phyloP scores from a whole-genome alignment of 352 stramenopile species.

The Phytophthora capsici region DNA sequence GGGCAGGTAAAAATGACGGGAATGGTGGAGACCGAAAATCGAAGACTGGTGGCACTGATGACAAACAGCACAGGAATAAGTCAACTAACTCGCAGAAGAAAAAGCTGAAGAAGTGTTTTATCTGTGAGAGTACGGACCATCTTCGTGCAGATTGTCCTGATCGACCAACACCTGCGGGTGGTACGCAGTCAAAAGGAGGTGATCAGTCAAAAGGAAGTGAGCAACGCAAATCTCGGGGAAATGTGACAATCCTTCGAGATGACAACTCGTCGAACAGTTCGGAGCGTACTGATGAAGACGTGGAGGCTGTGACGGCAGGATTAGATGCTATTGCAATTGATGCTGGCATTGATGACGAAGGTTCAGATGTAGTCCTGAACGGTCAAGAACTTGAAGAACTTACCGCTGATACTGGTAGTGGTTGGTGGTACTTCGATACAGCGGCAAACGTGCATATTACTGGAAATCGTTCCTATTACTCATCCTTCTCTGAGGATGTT shows the following conservation, averaged over 20 bases:
- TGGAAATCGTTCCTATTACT: neutral
- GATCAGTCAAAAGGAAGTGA: constrained; percentile 12
- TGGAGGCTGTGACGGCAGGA: no score
- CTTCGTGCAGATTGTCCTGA: constrained; percentile 6
- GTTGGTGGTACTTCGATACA: neutral
- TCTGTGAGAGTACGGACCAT: constrained; percentile 5
- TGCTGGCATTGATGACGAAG: neutral
- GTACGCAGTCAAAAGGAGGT: neutral
- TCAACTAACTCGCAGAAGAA: constrained; percentile 1
- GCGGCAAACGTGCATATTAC: neutral
- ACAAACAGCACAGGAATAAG: neutral
- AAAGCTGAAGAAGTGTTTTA: constrained; percentile 1
- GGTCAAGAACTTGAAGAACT: neutral
- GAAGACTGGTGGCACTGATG: neutral
- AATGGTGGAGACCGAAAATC: neutral
- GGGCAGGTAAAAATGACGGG: neutral
- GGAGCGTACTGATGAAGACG: no score
- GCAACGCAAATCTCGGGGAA: neutral
- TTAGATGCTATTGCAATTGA: neutral
- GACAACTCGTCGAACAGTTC: no score
- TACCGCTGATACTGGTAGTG: neutral
- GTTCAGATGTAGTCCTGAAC: no score
- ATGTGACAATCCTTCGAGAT: no score
- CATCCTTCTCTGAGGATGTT: no score
- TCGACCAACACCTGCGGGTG: neutral